Base-by-base conservation (phyloP, 2,329 filamentous ascomycete species). In the Diaporthe sp. region DNA sequence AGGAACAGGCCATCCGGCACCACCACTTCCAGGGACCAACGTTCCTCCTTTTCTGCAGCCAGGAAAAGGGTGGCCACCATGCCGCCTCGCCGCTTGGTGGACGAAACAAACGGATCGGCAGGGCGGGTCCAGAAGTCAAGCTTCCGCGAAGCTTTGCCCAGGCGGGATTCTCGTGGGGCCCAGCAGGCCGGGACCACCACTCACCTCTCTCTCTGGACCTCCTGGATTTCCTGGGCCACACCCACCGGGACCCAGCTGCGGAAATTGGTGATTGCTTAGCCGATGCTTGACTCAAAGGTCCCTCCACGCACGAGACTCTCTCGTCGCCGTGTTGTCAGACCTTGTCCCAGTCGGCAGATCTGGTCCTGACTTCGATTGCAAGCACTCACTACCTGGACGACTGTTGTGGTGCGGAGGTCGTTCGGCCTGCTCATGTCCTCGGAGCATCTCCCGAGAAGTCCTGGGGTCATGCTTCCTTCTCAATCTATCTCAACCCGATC, bases 111-210 rank as follows among this genome's bases (percentile, higher is more conserved):
- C 42, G 49, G n/a, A 51, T 55, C 65, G 49, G n/a, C 65, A 39
- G 39, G 37, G 42, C 25, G 25, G 60, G 15, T 47, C 39, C 39
- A 49, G 47, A 68, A 68, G 47, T 51, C 47, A 68, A 68, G 65
- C 65, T 68, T 68, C 65, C 47, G 65, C 49, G 65, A 55, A 70
- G 65, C 65, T 55, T 55, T 55, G 47, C 65, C 65, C 34, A 70
- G 65, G n/a, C 65, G 65, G 65, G 65, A 55, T 20, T 13, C 47
- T 68, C 47, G 47, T 68, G 65, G 63, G 63, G 44, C 44, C 61
- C 61, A 67, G 44, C 28, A 37, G 12, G 25, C 20, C 28, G 61
- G 61, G 61, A 34, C 61, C 20, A 67, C 44, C 61, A 67, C 44
- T 67, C 61, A 67, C 42, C 25, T 34, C 44, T 37, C 28, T n/a